Percentiles rank a stretch among this genome's conserved stretches.
phyloP scores from a whole-genome alignment of 495 filamentous ascomycete species.

The Astrothelium subdiscretum region DNA sequence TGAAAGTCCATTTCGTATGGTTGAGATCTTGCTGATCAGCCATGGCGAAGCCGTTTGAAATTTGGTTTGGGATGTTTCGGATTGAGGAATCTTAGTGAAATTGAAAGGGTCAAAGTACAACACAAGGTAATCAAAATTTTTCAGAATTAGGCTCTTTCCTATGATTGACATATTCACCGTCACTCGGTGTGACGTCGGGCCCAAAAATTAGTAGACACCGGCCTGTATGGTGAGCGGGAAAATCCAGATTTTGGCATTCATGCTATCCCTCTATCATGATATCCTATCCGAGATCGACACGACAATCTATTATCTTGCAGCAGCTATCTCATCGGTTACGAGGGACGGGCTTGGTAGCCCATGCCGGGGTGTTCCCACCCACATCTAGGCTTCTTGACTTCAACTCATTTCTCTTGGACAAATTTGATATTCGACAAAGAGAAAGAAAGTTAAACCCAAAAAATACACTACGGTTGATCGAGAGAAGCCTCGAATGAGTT shows the following conservation, averaged over 20 bases:
- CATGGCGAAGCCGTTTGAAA: background rate
- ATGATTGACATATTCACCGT: background rate
- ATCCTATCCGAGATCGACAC: background rate
- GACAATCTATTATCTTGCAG: background rate
- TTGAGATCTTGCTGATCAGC: constrained; percentile 8
- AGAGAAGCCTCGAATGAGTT: no score
- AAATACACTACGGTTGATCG: no score
- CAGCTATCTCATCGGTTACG: background rate
- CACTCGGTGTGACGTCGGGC: background rate
- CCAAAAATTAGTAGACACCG: background rate
- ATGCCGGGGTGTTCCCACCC: no score
- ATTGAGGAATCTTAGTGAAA: background rate
- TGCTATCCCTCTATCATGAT: background rate
- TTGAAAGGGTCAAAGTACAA: no score
- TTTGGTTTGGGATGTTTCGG: background rate
- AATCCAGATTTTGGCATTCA: background rate
- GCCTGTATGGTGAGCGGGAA: background rate
- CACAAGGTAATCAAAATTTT: background rate
- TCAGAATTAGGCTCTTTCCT: background rate
- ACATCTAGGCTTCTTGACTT: no score
- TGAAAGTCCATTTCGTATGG: constrained; percentile 46
- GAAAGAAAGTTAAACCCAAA: no score
- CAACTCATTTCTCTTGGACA: no score
- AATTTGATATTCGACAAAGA: no score
- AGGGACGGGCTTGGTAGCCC: no score